Base-by-base conservation (phyloP, 1,284 basidiomycete species). In the Heterobasidion parviporum region DNA sequence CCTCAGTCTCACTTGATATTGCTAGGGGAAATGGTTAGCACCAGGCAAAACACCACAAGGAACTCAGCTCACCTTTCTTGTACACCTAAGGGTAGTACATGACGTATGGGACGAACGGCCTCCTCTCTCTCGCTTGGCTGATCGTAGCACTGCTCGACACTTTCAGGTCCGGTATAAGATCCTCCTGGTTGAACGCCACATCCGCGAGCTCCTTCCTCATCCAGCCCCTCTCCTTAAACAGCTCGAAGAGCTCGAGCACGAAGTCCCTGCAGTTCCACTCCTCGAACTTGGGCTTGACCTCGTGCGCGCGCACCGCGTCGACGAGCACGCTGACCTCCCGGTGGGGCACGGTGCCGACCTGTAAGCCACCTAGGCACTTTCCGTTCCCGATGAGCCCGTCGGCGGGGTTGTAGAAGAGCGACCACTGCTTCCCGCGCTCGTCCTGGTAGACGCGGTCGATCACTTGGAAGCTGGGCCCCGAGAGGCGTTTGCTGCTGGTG, bases 361-460 rank as follows among this genome's bases (percentile, higher is more conserved):
- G 43, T 14, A 44, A 14, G 16, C 43, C 16, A 16, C 16, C 43
- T 7, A 46, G 44, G 2, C n/a, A n/a, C 8, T 46, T 9, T 5
- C 16, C 44, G 15, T 15, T 15, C n/a, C 15, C 44, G 8, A 20
- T 46, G 44, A 15, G 44, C 16, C 2, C 20, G 44, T 46, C 44
- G 1, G n/a, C 7, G 16, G n/a, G 16, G 16, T 16, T 46, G 44
- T 46, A 20, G 16, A 46, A n/a, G 16, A 46, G 44, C 16, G n/a
- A 16, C 51, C 36, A 52, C 51, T 52, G 38, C 20, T 52, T 52
- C 12, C 51, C 51, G 35, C 51, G 51, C 32, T 15, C 51, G 16
- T 52, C 51, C 33, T 41, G 51, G 35, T 52, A 43, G 9, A 34
- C 16, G 35, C 51, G 51, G 51, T 52, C 51, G 51, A 52, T 35